These are phyloP conservation scores for Closterium sp. DNA, from an alignment of 139 green algal species.

Conservation along the genomic window DNA sequence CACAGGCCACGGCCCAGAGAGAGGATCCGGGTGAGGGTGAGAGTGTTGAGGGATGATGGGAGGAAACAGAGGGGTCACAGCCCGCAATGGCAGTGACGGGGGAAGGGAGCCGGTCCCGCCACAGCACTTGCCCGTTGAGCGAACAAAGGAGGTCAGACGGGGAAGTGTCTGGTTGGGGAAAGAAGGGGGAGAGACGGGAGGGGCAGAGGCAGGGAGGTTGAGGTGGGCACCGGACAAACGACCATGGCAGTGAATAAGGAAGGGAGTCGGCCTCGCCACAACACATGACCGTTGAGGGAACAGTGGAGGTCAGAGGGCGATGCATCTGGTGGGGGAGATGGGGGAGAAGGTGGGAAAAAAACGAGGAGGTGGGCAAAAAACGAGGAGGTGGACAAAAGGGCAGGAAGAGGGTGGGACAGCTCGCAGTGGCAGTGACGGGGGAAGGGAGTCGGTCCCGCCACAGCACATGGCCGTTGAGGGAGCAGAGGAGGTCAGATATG, in stretches of 20 bases:
- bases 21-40: not conserved
- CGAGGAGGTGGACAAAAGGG: too few species aligned
- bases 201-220: not conserved
- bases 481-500: not conserved
- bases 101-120: not conserved
- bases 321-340: too few species aligned
- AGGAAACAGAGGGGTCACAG: not conserved
- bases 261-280: too few species aligned
- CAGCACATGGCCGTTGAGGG: not conserved
- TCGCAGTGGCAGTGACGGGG: not conserved
- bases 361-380: too few species aligned
- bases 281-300: too few species aligned
- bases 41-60: not conserved
- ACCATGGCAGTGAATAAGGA: too few species aligned
- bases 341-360: too few species aligned
- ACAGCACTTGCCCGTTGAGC: not conserved
- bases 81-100: too few species aligned
- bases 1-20: not conserved
- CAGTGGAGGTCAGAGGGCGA: too few species aligned
- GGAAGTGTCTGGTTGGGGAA: not conserved
- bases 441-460: not conserved
- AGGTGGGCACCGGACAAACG: too few species aligned
- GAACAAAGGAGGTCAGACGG: not conserved
- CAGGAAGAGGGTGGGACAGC: too few species aligned
- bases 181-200: too few species aligned